A percentile compares a stretch with the other conserved stretches of the same genome.
Evolutionary conservation across 1,284 basidiomycete species (phyloP).

Genomic region (Ustilago xerochloae): DNA sequence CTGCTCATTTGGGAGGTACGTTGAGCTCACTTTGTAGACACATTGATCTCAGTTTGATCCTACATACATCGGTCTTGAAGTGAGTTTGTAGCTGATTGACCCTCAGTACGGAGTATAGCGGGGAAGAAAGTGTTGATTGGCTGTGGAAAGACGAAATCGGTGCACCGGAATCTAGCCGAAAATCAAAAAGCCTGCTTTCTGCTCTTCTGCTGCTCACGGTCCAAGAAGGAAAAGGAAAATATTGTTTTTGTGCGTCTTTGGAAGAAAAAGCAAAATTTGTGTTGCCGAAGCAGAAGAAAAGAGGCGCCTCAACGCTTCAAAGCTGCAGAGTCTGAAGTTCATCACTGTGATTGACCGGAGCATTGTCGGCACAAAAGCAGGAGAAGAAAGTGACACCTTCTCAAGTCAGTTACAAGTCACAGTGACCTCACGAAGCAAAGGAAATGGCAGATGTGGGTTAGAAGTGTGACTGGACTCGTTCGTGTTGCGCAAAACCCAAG

Average conservation of each 20-base stretch:
- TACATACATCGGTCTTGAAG: too few species aligned
- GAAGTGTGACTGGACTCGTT: neutral
- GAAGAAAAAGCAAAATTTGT: constrained; percentile 50
- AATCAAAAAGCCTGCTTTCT: neutral
- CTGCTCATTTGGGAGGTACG: too few species aligned
- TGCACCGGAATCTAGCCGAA: constrained; percentile 32
- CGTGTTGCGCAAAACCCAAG: neutral
- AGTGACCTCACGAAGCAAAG: neutral
- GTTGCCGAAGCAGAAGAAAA: neutral
- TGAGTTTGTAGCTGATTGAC: too few species aligned
- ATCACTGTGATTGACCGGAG: neutral
- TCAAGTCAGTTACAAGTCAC: neutral
- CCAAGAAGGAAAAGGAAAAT: constrained; percentile 11
- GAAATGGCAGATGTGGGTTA: neutral
- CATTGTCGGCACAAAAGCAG: neutral
- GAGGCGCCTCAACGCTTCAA: neutral
- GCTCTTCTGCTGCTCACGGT: constrained; percentile 17
- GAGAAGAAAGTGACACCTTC: neutral
- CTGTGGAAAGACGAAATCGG: neutral
- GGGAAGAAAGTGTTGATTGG: neutral
- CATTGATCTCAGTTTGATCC: too few species aligned
- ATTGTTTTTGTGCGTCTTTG: constrained; percentile 8
- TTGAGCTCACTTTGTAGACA: too few species aligned
- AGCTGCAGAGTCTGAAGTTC: neutral
- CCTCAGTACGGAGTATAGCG: too few species aligned